Evolutionary conservation across 768 basidiomycete species (phyloP).

Genomic region (Agrocybe pediades): DNA sequence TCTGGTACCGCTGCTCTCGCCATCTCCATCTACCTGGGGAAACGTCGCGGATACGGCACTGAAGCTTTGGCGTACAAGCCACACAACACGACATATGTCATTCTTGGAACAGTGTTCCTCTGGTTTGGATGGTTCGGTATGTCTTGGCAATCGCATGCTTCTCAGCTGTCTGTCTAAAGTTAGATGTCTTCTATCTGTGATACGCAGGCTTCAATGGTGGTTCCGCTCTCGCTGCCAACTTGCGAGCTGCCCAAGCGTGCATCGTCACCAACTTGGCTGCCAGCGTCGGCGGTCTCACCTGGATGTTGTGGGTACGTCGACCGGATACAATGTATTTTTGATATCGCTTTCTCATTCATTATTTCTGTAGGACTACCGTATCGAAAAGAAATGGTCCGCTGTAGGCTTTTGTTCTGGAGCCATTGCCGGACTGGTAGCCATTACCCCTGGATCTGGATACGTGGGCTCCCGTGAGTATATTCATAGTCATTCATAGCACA

Average conservation of each 20-base stretch:
- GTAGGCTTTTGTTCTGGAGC: slow-evolving; percentile 97
- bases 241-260: slow-evolving; percentile 86
- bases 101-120: slow-evolving; percentile 89
- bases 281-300: slow-evolving; percentile 81
- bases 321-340: background rate
- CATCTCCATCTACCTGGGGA: slow-evolving; percentile 91
- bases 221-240: slow-evolving; percentile 86
- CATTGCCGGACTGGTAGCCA: slow-evolving; percentile 88
- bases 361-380: slow-evolving; percentile 71
- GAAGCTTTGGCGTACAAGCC: slow-evolving; percentile 92
- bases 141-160: slow-evolving; percentile 2
- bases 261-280: slow-evolving; percentile 94
- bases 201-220: slow-evolving; percentile 82
- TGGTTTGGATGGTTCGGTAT: slow-evolving; percentile 93
- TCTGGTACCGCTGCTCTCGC: slow-evolving; percentile 92
- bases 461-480: slow-evolving; percentile 69
- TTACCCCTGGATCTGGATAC: slow-evolving; percentile 81
- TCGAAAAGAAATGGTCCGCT: slow-evolving; percentile 91
- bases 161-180: background rate
- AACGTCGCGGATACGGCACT: slow-evolving; percentile 89
- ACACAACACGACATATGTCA: slow-evolving; percentile 90
- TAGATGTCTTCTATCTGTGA: background rate
- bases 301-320: slow-evolving; percentile 80
- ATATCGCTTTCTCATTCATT: background rate
- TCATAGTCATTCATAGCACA: background rate